Evolutionary conservation across 2,329 filamentous ascomycete genomes (phyloP).

Genomic region (Trichoderma asperellum): DNA sequence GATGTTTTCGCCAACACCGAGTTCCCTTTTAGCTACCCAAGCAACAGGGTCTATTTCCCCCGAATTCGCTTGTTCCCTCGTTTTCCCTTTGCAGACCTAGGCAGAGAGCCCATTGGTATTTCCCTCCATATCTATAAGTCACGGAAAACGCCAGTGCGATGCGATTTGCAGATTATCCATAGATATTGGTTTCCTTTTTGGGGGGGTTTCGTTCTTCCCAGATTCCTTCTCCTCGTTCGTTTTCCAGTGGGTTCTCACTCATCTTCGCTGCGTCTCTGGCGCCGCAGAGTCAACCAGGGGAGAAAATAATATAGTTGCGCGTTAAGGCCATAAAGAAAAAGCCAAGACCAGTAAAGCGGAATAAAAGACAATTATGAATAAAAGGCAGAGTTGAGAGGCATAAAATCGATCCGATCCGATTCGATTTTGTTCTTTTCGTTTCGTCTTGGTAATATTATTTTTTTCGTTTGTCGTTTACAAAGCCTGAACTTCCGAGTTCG

Average conservation of each 20-base stretch:
- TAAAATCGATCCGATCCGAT: conserved; percentile 9
- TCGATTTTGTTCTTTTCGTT: neutral
- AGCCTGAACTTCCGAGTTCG: conserved; percentile 38
- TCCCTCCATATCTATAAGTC: conserved; percentile 38
- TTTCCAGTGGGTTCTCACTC: conserved; percentile 21
- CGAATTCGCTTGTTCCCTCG: neutral
- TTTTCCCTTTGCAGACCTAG: neutral
- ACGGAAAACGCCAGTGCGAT: conserved; percentile 42
- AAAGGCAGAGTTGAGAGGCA: conserved; percentile 28
- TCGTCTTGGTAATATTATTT: conserved; percentile 19
- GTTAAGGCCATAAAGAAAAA: conserved; percentile 19
- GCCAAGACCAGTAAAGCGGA: conserved; percentile 26
- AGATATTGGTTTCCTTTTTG: conserved; percentile 24
- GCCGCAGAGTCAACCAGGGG: neutral
- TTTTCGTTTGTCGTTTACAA: conserved; percentile 32
- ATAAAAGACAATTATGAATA: conserved; percentile 30
- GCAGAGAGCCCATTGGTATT: conserved; percentile 16
- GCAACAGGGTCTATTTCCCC: neutral
- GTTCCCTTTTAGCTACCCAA: neutral
- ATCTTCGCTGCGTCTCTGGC: neutral
- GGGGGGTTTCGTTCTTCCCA: neutral
- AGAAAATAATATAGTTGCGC: neutral
- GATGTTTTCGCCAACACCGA: conserved; percentile 9
- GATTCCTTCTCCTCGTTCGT: conserved; percentile 16
- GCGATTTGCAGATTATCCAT: conserved; percentile 36